A percentile compares a stretch with the other conserved stretches of the same genome.
Evolutionary conservation across 371 early-diverging fungal genomes (phyloP).

Genomic region (Circinella umbellata): DNA sequence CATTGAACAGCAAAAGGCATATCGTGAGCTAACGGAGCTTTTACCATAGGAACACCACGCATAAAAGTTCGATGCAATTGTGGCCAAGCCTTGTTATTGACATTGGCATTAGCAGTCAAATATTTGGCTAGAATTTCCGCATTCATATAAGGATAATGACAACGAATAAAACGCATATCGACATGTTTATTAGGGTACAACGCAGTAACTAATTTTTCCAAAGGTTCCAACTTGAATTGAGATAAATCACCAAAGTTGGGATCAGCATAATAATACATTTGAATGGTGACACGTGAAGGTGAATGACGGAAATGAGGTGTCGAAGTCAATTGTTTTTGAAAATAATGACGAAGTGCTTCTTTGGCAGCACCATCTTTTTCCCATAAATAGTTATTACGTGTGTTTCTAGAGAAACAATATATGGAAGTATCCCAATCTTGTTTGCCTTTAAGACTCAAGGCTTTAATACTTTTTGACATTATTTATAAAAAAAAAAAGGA

Average conservation of each 20-base stretch:
- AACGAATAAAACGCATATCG: constrained; percentile 43
- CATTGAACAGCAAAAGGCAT: constrained; percentile 56
- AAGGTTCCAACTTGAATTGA: constrained; percentile 42
- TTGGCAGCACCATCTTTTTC: constrained; percentile 55
- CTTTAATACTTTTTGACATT: constrained; percentile 60
- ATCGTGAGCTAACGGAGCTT: constrained; percentile 53
- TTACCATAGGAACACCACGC: constrained; percentile 49
- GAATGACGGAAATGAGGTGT: constrained; percentile 56
- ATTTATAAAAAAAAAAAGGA: too few species aligned
- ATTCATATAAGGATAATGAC: constrained; percentile 60
- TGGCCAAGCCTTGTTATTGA: constrained; percentile 43
- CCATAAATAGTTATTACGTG: constrained; percentile 54
- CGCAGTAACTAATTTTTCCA: constrained; percentile 43
- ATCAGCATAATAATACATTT: constrained; percentile 57
- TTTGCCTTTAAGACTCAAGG: constrained; percentile 53
- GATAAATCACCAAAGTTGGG: constrained; percentile 37
- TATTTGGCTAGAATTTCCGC: constrained; percentile 59
- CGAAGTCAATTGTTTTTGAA: constrained; percentile 53
- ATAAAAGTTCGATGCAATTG: constrained; percentile 48
- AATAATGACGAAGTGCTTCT: constrained; percentile 46
- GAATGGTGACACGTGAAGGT: constrained; percentile 50
- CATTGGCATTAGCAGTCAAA: constrained; percentile 47
- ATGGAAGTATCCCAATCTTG: constrained; percentile 57
- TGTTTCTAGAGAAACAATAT: constrained; percentile 50
- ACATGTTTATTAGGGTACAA: constrained; percentile 55